Percentiles rank a stretch among this genome's conserved stretches.
Conservation (phyloP, 78 protist genomes). For the Capsaspora owczarzaki region DNA sequence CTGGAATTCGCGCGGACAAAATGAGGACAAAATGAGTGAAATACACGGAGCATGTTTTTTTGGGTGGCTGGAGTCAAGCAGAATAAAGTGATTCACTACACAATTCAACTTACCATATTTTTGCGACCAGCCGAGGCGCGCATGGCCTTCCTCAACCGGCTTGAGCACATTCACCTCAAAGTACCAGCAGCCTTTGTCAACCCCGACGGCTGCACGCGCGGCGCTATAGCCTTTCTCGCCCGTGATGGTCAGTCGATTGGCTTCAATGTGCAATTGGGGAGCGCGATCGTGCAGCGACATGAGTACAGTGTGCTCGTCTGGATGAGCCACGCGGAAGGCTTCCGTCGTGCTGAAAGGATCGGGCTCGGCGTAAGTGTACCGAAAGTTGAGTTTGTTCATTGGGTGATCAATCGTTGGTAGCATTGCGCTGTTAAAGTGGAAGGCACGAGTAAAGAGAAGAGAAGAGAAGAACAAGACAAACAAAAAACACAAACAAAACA, state of each 20-base stretch:
- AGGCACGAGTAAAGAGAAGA: no score
- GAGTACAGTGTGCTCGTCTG: constrained; percentile 1
- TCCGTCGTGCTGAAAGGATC: constrained; percentile 1
- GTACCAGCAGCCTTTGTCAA: background rate
- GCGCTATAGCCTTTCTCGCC: constrained; percentile 1
- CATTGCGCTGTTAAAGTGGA: no score
- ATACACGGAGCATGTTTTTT: no score
- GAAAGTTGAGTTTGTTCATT: no score
- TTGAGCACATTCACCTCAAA: background rate
- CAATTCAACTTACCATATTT: background rate
- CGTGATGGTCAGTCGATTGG: background rate
- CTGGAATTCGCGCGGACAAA: background rate
- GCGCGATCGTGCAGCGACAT: constrained; percentile 21
- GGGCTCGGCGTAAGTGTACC: constrained; percentile 4
- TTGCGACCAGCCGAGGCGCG: constrained; percentile 14
- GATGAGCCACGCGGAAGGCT: background rate
- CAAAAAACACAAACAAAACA: no score
- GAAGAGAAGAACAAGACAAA: no score
- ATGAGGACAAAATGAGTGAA: no score
- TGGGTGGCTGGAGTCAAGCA: background rate
- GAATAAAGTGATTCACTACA: background rate
- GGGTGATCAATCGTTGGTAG: no score
- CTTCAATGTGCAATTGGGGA: constrained; percentile 8
- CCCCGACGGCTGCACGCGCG: background rate
- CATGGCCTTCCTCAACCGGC: background rate